A percentile compares a stretch with the other conserved stretches of the same genome.
phyloP scores from a whole-genome alignment of 768 basidiomycete genomes.

The Leucogyrophana mollusca region DNA sequence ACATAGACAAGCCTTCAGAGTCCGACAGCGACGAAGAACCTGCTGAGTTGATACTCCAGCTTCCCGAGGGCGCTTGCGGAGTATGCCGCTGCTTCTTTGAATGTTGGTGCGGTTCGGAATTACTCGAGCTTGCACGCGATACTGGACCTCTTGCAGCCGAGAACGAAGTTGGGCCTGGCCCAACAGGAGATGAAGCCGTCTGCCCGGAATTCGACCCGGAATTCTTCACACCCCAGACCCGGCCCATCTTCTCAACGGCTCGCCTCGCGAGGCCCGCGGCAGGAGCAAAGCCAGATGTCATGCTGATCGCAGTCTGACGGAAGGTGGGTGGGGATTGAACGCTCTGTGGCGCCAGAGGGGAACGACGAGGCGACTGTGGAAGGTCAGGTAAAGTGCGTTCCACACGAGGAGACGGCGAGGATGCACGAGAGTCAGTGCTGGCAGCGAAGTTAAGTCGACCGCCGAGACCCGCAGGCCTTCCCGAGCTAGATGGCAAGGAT shows the following conservation, averaged over 20 bases:
- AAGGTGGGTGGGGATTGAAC: slow-evolving; percentile 32
- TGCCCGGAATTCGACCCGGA: slow-evolving; percentile 40
- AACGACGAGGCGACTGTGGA: slow-evolving; percentile 19
- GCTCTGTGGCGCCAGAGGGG: slow-evolving; percentile 3
- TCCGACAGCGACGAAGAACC: slow-evolving; percentile 48
- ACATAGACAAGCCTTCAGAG: slow-evolving; percentile 38
- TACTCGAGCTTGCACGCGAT: slow-evolving; percentile 40
- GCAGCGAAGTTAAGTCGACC: slow-evolving; percentile 49
- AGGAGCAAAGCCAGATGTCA: slow-evolving; percentile 65
- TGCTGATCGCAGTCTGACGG: slow-evolving; percentile 71
- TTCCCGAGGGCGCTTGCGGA: slow-evolving; percentile 59
- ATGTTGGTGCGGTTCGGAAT: slow-evolving; percentile 29
- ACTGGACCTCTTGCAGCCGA: slow-evolving; percentile 29
- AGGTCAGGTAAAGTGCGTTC: slow-evolving; percentile 30
- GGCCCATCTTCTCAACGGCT: slow-evolving; percentile 76
- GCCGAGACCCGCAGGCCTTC: slow-evolving; percentile 35
- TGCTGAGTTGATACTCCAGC: slow-evolving; percentile 53
- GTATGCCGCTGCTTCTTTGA: slow-evolving; percentile 47
- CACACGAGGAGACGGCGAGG: slow-evolving; percentile 16
- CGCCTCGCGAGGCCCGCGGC: slow-evolving; percentile 74
- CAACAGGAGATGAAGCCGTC: slow-evolving; percentile 46
- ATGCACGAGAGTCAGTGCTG: slow-evolving; percentile 34
- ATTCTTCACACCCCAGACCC: slow-evolving; percentile 51
- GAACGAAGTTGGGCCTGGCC: slow-evolving; percentile 37
- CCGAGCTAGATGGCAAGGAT: slow-evolving; percentile 16